A percentile compares a stretch with the other conserved stretches of the same genome.
Conservation (phyloP, 345 rosid genomes). For the Bretschneidera sinensis region DNA sequence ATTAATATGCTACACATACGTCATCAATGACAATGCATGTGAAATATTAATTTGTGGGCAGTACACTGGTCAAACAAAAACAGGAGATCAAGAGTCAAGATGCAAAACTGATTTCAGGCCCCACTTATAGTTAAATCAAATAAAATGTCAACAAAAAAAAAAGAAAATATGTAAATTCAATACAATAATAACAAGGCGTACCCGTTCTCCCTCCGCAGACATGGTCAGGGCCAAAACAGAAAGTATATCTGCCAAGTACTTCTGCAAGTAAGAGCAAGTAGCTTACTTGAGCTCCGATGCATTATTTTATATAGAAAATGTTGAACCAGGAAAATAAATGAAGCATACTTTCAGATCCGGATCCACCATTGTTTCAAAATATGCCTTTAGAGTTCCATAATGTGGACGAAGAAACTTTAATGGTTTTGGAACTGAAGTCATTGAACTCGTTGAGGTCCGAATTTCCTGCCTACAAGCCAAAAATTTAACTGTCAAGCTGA, state of each 20-base stretch:
- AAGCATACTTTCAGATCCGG: constrained; percentile 62
- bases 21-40: too few species aligned
- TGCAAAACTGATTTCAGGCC: not conserved
- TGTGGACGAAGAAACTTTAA: constrained; percentile 96
- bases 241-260: constrained; percentile 74
- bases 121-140: not conserved
- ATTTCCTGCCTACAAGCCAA: constrained; percentile 69
- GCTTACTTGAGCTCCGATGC: not conserved
- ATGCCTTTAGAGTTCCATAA: constrained; percentile 78
- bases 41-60: too few species aligned
- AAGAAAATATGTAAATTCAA: constrained; percentile 7
- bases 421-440: constrained; percentile 98
- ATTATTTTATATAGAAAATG: not conserved
- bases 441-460: constrained; percentile 86
- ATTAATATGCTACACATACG: not conserved
- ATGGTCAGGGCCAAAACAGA: constrained; percentile 91
- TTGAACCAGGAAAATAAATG: not conserved
- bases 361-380: constrained; percentile 57
- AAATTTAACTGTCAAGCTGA: constrained; percentile 4
- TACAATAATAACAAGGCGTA: constrained; percentile 29
- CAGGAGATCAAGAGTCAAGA: not conserved
- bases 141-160: not conserved
- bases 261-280: constrained; percentile 47
- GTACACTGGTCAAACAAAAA: too few species aligned
- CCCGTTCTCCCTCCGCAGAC: constrained; percentile 97